Conservation (phyloP, 352 stramenopile genomes). For the Pythium phragmitis region DNA sequence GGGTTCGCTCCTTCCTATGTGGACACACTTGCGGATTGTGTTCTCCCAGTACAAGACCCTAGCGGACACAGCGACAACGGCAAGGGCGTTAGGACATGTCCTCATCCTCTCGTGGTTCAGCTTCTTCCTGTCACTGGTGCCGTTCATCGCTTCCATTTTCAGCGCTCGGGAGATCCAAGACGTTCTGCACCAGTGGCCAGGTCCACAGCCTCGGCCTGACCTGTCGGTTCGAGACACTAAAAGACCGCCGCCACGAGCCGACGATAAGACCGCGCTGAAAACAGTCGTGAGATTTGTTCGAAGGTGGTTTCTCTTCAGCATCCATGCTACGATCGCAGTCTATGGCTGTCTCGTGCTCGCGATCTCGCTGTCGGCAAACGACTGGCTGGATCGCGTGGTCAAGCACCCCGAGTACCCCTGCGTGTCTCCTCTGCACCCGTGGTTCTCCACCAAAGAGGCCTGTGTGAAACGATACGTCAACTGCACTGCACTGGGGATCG, state of each 20-base stretch:
- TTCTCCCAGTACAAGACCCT: not conserved
- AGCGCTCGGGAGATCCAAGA: not conserved
- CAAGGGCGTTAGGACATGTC: not conserved
- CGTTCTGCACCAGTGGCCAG: no score
- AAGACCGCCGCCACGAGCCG: slow-evolving; percentile 2
- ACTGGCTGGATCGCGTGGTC: not conserved
- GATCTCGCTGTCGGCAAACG: not conserved
- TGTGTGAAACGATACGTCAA: slow-evolving; percentile 34
- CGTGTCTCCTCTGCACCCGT: not conserved
- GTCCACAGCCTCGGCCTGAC: no score
- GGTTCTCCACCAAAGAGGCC: slow-evolving; percentile 55
- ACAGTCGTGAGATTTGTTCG: not conserved
- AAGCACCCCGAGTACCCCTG: not conserved
- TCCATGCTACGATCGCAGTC: not conserved
- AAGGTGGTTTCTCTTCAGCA: not conserved
- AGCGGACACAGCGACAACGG: not conserved
- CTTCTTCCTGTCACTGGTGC: slow-evolving; percentile 4
- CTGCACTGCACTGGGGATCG: slow-evolving; percentile 49
- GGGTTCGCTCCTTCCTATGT: slow-evolving; percentile 23
- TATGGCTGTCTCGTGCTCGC: not conserved
- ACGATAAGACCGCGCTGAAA: not conserved
- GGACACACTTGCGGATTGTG: slow-evolving; percentile 24
- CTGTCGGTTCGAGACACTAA: not conserved
- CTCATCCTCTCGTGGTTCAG: not conserved
- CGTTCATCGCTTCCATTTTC: slow-evolving; percentile 1